Percentiles rank a stretch among this genome's conserved stretches.
Conservation (phyloP, 106 monocot species). For the Dioscorea dumetorum region DNA sequence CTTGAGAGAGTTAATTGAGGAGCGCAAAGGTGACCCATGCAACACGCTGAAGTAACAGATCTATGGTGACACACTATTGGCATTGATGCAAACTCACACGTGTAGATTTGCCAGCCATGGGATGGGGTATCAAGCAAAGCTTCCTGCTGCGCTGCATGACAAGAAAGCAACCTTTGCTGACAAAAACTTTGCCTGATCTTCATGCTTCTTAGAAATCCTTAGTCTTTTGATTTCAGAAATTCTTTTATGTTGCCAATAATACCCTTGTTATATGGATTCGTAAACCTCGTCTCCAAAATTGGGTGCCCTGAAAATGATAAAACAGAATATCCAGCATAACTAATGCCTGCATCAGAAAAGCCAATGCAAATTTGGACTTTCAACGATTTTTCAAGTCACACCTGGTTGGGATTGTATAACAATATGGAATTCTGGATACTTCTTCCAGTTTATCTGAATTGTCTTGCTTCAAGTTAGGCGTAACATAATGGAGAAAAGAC, state of each 20-base stretch:
- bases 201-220: background rate
- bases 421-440: conserved; percentile 76
- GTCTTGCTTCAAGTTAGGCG: background rate
- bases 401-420: conserved; percentile 46
- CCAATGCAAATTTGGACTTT: too few relatives aligned
- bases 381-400: background rate
- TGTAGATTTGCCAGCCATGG: too few relatives aligned
- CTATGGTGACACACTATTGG: too few relatives aligned
- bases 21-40: too few relatives aligned
- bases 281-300: conserved; percentile 29
- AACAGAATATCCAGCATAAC: background rate
- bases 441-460: conserved; percentile 80
- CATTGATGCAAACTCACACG: too few relatives aligned
- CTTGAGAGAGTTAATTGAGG: too few relatives aligned
- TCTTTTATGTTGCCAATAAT: conserved; percentile 60
- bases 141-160: too few relatives aligned
- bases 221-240: conserved; percentile 36
- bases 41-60: too few relatives aligned
- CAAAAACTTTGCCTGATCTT: too few relatives aligned
- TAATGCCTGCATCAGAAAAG: background rate
- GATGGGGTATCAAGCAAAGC: too few relatives aligned
- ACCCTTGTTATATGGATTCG: conserved; percentile 78
- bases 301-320: conserved; percentile 13
- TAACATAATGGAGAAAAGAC: conserved; percentile 1
- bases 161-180: too few relatives aligned